Conservation (phyloP, 257 asterid species). For the Thymus quinquecostatus region DNA sequence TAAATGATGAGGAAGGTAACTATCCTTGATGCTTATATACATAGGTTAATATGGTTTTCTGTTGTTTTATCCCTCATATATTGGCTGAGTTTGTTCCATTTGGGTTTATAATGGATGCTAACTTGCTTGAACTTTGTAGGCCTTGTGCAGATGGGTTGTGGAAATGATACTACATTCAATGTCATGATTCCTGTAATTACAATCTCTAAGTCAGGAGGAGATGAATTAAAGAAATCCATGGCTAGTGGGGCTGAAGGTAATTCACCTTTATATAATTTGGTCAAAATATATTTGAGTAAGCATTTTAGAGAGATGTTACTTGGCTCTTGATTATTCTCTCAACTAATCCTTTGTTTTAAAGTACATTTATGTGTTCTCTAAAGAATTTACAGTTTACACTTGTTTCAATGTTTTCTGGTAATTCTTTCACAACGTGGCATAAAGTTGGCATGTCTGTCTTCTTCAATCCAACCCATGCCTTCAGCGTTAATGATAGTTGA, state of each 20-base stretch:
- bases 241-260: slow-evolving; percentile 61
- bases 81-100: slow-evolving; percentile 21
- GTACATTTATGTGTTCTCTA: not conserved
- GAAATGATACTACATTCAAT: slow-evolving; percentile 52
- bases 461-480: slow-evolving; percentile 23
- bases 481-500: slow-evolving; percentile 18
- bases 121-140: slow-evolving; percentile 52
- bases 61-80: slow-evolving; percentile 23
- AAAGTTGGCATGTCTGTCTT: slow-evolving; percentile 4
- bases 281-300: slow-evolving; percentile 22
- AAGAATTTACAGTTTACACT: not conserved
- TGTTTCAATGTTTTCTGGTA: slow-evolving; percentile 15
- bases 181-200: slow-evolving; percentile 80
- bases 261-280: slow-evolving; percentile 28
- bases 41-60: slow-evolving; percentile 22
- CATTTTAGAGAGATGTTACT: slow-evolving; percentile 17
- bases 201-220: slow-evolving; percentile 80
- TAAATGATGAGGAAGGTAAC: slow-evolving; percentile 82
- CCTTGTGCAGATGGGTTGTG: slow-evolving; percentile 84
- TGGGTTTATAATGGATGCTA: slow-evolving; percentile 28
- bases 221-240: slow-evolving; percentile 61
- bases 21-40: slow-evolving; percentile 34
- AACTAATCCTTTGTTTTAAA: not conserved
- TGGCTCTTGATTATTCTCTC: slow-evolving; percentile 15
- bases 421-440: slow-evolving; percentile 14